Evolutionary conservation across 2,329 filamentous ascomycete genomes (phyloP), one percentile per base, ranked within the genome.

Genomic region (Dactylellina leptospora): DNA sequence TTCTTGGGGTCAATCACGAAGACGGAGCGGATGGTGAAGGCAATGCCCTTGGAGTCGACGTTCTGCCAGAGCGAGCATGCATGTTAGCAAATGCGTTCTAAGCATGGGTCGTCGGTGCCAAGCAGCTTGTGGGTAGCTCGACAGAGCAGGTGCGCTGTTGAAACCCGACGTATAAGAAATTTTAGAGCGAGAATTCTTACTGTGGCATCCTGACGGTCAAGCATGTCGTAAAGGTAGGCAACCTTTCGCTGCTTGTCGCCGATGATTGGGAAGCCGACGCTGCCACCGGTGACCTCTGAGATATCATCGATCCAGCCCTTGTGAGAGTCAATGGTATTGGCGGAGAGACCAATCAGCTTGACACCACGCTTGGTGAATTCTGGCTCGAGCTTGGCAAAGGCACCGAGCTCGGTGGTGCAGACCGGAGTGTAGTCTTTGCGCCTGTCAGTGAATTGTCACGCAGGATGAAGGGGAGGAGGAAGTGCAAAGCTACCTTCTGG

Each of bases 1-100:
- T 87, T 87, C 81, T 84, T 85, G 64, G 85, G 86, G 81, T 88
- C 85, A 79, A 88, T 86, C 79, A 87, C 81, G 81, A 87, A 88
- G 78, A 88, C 85, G 61, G 84, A 86, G 78, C 86, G 85, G 80
- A 87, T 87, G 77, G 85, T 87, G 80, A 87, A 87, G 53, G 86
- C 85, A 60, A 82, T 81, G 56, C 81, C 81, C 77, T 81, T 81
- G 64, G 78, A 76, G 73, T 82, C 81, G 50, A 82, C 79, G 74
- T 82, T 82, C 66, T 71, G 42, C 51, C 30, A 23, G 30, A 13
- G 30, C 30, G 6, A 33, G 6, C 30, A n/a, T n/a, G n/a, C n/a
- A n/a, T n/a, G n/a, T n/a, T n/a, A 13, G 13, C 30, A 13, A 13
- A 4, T 48, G 64, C 50, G 56, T 70, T 70, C 55, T 70, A 50